phyloP scores from a whole-genome alignment of 371 early-diverging fungal species.

The Actinomucor elegans region DNA sequence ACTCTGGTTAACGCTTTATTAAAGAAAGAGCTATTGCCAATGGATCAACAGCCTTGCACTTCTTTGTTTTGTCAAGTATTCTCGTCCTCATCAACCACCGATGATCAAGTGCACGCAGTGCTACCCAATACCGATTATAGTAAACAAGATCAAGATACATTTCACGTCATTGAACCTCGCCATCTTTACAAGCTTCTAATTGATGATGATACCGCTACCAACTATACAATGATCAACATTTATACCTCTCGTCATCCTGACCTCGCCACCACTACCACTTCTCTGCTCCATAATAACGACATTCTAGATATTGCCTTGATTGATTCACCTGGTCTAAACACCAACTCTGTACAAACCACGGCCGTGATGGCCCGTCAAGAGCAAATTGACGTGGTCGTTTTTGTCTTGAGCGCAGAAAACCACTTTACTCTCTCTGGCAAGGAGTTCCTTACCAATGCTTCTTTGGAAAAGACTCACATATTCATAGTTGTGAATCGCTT shows the following conservation, averaged over 20 bases:
- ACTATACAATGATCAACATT: conserved; percentile 88
- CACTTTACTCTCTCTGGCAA: conserved; percentile 96
- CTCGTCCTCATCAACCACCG: not conserved
- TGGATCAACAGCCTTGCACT: conserved; percentile 97
- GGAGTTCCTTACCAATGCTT: conserved; percentile 93
- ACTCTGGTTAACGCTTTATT: conserved; percentile 96
- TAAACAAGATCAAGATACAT: conserved; percentile 48
- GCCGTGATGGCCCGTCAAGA: conserved; percentile 95
- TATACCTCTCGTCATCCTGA: conserved; percentile 55
- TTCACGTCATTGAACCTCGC: conserved; percentile 63
- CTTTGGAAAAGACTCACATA: conserved; percentile 96
- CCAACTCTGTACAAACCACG: conserved; percentile 95
- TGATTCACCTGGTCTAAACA: conserved; percentile 98
- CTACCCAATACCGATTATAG: not conserved
- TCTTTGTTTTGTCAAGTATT: conserved; percentile 92
- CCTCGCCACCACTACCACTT: conserved; percentile 64
- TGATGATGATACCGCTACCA: conserved; percentile 55
- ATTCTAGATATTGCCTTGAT: conserved; percentile 93
- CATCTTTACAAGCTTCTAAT: conserved; percentile 62
- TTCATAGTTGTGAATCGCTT: conserved; percentile 98
- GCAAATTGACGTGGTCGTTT: conserved; percentile 97
- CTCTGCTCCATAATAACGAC: conserved; percentile 84
- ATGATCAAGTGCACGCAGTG: conserved; percentile 91
- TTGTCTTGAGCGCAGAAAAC: conserved; percentile 97
- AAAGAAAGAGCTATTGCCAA: conserved; percentile 83